These are phyloP conservation scores for Fomitiporia mediterranea DNA, from an alignment of 1,284 basidiomycete species.

Conservation along the genomic window DNA sequence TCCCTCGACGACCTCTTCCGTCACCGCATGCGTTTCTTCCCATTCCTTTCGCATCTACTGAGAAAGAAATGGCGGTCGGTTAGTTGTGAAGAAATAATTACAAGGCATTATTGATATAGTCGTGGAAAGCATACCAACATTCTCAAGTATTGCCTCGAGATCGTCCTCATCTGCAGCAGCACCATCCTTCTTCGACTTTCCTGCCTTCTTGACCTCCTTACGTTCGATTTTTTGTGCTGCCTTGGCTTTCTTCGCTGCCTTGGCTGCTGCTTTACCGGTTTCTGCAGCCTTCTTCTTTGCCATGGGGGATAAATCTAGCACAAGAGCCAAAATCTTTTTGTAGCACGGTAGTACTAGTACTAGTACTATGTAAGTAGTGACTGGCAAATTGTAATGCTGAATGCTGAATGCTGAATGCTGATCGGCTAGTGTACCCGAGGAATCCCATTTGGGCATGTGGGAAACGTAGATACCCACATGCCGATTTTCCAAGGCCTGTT, in stretches of 20 bases:
- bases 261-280: constrained; percentile 45
- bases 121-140: constrained; percentile 38
- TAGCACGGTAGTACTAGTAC: too few species aligned
- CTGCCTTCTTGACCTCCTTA: constrained; percentile 63
- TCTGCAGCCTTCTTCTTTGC: constrained; percentile 46
- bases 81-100: not conserved
- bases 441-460: too few species aligned
- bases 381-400: too few species aligned
- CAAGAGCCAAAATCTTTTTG: too few species aligned
- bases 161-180: constrained; percentile 70
- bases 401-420: too few species aligned
- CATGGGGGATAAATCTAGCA: too few species aligned
- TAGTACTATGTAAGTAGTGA: too few species aligned
- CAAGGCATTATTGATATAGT: not conserved
- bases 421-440: too few species aligned
- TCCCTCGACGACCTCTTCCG: constrained; percentile 71
- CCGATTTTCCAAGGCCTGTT: too few species aligned
- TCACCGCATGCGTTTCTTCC: constrained; percentile 71
- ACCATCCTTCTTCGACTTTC: constrained; percentile 44
- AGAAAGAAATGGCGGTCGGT: constrained; percentile 2
- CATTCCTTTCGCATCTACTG: constrained; percentile 73
- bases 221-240: constrained; percentile 63
- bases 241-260: constrained; percentile 71
- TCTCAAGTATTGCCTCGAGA: constrained; percentile 75
- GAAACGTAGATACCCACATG: too few species aligned